Evolutionary conservation across 768 basidiomycete species (phyloP).

Genomic region (Leccinum broughii): DNA sequence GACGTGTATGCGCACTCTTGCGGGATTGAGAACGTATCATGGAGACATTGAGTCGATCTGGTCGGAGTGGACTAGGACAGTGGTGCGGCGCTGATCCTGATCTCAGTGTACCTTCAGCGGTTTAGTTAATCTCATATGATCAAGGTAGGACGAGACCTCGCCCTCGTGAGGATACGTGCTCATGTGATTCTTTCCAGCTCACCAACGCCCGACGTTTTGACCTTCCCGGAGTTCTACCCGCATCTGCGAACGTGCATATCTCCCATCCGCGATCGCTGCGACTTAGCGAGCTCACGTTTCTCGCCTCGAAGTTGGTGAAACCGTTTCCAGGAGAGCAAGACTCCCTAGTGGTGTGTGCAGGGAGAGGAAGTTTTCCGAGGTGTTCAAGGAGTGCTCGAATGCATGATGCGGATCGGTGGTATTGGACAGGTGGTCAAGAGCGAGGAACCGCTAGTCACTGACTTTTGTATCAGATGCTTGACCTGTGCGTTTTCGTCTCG

Average conservation of each 20-base stretch:
- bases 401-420: slow-evolving; percentile 74
- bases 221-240: slow-evolving; percentile 53
- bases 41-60: slow-evolving; percentile 50
- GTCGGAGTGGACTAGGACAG: slow-evolving; percentile 45
- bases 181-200: slow-evolving; percentile 14
- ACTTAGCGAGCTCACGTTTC: slow-evolving; percentile 60
- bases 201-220: slow-evolving; percentile 24
- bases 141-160: slow-evolving; percentile 40
- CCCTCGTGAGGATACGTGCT: not conserved
- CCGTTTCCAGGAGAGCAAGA: slow-evolving; percentile 46
- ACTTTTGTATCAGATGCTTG: slow-evolving; percentile 70
- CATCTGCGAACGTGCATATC: slow-evolving; percentile 48
- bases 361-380: slow-evolving; percentile 83
- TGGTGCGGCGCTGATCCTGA: slow-evolving; percentile 56
- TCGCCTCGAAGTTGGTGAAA: slow-evolving; percentile 52
- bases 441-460: slow-evolving; percentile 52
- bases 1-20: slow-evolving; percentile 53
- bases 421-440: slow-evolving; percentile 61
- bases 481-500: slow-evolving; percentile 48
- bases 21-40: slow-evolving; percentile 40
- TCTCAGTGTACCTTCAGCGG: slow-evolving; percentile 57
- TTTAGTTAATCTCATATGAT: slow-evolving; percentile 47
- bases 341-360: slow-evolving; percentile 65
- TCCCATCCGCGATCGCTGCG: slow-evolving; percentile 75
- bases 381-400: slow-evolving; percentile 78